These are phyloP conservation scores for Arthroderma sp. DNA, from an alignment of 2,329 filamentous ascomycete genomes.

Conservation along the genomic window DNA sequence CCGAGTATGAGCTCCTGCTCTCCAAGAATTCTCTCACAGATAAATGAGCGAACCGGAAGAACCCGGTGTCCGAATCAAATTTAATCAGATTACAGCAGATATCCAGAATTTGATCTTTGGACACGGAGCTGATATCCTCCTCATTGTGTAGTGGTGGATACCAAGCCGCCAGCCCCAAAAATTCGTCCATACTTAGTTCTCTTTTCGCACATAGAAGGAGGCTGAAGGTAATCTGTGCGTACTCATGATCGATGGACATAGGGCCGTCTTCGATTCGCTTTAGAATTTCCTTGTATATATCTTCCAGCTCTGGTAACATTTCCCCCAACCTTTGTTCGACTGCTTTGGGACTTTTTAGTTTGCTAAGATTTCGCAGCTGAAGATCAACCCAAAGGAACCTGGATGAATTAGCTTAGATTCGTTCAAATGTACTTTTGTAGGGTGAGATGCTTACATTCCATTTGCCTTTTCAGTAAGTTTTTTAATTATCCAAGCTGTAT, in stretches of 20 bases:
- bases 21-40: constrained; percentile 21
- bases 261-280: not conserved
- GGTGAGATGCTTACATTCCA: constrained; percentile 17
- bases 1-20: constrained; percentile 4
- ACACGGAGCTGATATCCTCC: not conserved
- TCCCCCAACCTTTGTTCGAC: constrained; percentile 14
- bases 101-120: constrained; percentile 11
- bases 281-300: constrained; percentile 8
- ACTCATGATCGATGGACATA: constrained; percentile 2
- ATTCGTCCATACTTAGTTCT: constrained; percentile 8
- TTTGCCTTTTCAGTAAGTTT: constrained; percentile 13
- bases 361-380: constrained; percentile 17
- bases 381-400: constrained; percentile 23
- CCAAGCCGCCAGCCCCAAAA: constrained; percentile 11
- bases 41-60: constrained; percentile 21
- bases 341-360: constrained; percentile 12
- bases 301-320: constrained; percentile 11
- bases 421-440: not conserved
- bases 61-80: constrained; percentile 14
- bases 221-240: constrained; percentile 9
- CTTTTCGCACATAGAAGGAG: constrained; percentile 14
- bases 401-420: constrained; percentile 6
- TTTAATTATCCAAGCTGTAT: constrained; percentile 11
- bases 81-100: constrained; percentile 19
- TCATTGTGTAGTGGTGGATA: not conserved